phyloP scores from a whole-genome alignment of 1,139 yeast species.

The Debaryomyces psychrophilus region DNA sequence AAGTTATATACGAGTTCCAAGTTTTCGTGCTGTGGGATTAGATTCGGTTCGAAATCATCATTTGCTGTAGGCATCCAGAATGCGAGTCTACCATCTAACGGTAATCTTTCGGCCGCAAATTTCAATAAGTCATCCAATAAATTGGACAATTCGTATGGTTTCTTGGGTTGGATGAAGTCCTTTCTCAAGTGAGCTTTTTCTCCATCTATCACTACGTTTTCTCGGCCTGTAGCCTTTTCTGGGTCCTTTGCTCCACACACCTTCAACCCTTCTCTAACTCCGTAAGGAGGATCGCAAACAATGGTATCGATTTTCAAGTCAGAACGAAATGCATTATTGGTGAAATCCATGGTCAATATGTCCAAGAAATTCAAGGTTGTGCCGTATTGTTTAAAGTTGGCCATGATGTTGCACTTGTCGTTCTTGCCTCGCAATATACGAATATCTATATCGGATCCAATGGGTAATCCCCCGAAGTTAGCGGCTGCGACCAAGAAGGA shows the following conservation, averaged over 20 bases:
- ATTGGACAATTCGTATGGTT: conserved; percentile 79
- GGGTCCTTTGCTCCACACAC: conserved; percentile 84
- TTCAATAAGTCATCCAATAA: conserved; percentile 74
- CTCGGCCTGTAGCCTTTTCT: conserved; percentile 62
- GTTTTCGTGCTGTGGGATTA: conserved; percentile 77
- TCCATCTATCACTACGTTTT: conserved; percentile 72
- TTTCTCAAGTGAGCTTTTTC: conserved; percentile 73
- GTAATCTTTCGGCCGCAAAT: conserved; percentile 73
- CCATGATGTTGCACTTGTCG: conserved; percentile 48
- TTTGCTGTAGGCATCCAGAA: conserved; percentile 99
- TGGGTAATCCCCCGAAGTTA: conserved; percentile 75
- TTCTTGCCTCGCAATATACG: conserved; percentile 79
- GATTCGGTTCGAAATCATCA: conserved; percentile 74
- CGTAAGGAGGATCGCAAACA: conserved; percentile 97
- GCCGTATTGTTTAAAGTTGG: conserved; percentile 78
- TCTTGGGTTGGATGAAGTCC: conserved; percentile 91
- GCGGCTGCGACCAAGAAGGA: conserved; percentile 91
- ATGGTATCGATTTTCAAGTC: conserved; percentile 73
- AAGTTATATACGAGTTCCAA: conserved; percentile 72
- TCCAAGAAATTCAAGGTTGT: conserved; percentile 65
- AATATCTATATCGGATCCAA: conserved; percentile 93
- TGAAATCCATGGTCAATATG: conserved; percentile 89
- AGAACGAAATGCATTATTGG: conserved; percentile 78
- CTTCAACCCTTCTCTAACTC: conserved; percentile 92
- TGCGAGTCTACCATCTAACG: conserved; percentile 75